Base-by-base conservation (phyloP, 2,329 filamentous ascomycete species). In the Penicillium palitans region DNA sequence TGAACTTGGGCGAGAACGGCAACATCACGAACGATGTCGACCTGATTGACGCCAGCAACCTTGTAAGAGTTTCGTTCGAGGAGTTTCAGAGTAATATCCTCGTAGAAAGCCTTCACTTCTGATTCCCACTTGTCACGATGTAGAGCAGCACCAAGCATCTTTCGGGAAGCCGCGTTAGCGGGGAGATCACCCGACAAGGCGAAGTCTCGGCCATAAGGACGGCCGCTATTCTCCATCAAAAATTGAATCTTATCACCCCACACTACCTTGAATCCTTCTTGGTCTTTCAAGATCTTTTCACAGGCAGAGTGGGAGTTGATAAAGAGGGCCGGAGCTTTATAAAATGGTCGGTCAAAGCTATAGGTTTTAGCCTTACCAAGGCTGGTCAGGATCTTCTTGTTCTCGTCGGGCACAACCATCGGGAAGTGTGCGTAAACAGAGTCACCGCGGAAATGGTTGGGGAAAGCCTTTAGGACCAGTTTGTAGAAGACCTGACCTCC, bases 1-100 rank as follows among this genome's bases (percentile, higher is more conserved):
- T 83, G 80, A 4, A 83, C 78, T 63, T 84, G 82, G 3, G 74
- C 74, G 10, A 82, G 72, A 58, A 84, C 84, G 61, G 81, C 80
- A 39, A 85, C 65, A 59, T 81, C 79, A 13, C 78, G 76, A 55
- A 80, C 74, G 47, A 82, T 76, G 63, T 82, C 80, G 47, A 81
- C 77, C 60, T 81, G 76, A 37, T 76, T 74, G 35, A 73, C 68
- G 6, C 76, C 77, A 5, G 73, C 78, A 31, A 83, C 68, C 55
- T 76, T 74, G 69, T 80, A 81, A 15, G 76, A 78, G 47, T 80
- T 74, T 53, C 73, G 66, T 55, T 76, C 70, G 44, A 82, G 66
- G 8, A 81, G 73, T 51, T 77, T 72, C 35, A 76, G 61, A 2
- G 80, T 82, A 55, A 79, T 79, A 5, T 78, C 68, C 61, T 81